Percentiles rank a stretch among this genome's conserved stretches.
phyloP scores from a whole-genome alignment of 352 stramenopile species.

The Thalassiosira mediterranea region DNA sequence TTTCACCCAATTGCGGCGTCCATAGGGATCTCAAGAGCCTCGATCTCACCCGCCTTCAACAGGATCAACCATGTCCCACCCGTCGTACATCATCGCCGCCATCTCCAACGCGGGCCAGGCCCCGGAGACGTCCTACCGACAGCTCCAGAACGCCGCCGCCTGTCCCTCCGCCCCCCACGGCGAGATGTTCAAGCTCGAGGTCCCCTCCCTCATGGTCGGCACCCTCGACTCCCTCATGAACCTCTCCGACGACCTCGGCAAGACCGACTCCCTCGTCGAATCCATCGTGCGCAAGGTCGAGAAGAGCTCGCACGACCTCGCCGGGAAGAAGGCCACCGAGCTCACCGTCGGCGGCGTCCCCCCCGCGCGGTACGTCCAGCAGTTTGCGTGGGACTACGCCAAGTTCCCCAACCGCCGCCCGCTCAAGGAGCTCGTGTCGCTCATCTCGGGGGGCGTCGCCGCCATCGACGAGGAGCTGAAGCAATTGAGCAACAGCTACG shows the following conservation, averaged over 20 bases:
- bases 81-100: conserved; percentile 70
- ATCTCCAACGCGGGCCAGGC: conserved; percentile 78
- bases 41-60: not conserved
- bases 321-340: conserved; percentile 72
- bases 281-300: conserved; percentile 96
- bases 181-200: conserved; percentile 86
- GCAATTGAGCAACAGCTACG: conserved; percentile 91
- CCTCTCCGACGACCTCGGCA: conserved; percentile 92
- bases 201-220: conserved; percentile 94
- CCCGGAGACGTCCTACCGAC: conserved; percentile 79
- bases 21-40: not conserved
- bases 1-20: not conserved
- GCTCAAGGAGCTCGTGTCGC: conserved; percentile 94
- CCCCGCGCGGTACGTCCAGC: conserved; percentile 93
- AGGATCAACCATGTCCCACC: conserved; percentile 20
- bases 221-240: conserved; percentile 97
- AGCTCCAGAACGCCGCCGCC: conserved; percentile 78
- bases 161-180: conserved; percentile 68
- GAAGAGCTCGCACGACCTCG: conserved; percentile 93
- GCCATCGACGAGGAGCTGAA: conserved; percentile 98
- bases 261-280: conserved; percentile 94
- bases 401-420: conserved; percentile 95
- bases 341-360: conserved; percentile 85
- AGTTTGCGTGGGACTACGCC: conserved; percentile 98
- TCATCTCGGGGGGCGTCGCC: conserved; percentile 91